Evolutionary conservation across 352 stramenopile species (phyloP).

Genomic region (Phytophthora rubi): DNA sequence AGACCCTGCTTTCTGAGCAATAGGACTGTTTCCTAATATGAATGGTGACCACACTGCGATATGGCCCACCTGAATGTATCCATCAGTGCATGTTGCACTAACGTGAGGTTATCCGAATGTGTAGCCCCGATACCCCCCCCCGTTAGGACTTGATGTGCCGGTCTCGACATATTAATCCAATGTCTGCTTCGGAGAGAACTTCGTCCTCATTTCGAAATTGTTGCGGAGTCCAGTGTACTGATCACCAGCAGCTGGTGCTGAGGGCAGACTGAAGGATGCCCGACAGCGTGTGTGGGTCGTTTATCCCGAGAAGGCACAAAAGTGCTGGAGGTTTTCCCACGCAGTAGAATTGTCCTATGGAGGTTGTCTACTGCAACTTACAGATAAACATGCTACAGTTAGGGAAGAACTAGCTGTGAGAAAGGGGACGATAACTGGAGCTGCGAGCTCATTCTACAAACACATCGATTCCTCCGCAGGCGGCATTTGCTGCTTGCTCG

Average conservation of each 20-base stretch:
- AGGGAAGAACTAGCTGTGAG: neutral
- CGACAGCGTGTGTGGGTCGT: neutral
- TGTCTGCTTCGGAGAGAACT: too few species aligned
- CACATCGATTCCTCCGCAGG: neutral
- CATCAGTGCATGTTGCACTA: too few species aligned
- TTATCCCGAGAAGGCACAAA: neutral
- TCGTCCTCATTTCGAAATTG: neutral
- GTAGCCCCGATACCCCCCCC: too few species aligned
- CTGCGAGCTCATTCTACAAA: neutral
- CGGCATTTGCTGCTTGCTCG: neutral
- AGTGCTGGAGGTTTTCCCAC: neutral
- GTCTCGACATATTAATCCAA: too few species aligned
- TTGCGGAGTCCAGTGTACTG: neutral
- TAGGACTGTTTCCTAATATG: too few species aligned
- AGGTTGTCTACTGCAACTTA: neutral
- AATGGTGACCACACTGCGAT: too few species aligned
- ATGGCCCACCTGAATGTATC: too few species aligned
- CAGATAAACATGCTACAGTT: neutral
- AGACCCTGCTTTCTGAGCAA: too few species aligned
- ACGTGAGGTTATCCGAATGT: too few species aligned
- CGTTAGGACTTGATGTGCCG: too few species aligned
- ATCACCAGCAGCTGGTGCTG: neutral
- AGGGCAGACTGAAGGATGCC: neutral
- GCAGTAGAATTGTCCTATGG: constrained; percentile 1
- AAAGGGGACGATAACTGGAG: neutral